Conservation (phyloP, 495 filamentous ascomycete genomes). For the Penicillium nucicola region DNA sequence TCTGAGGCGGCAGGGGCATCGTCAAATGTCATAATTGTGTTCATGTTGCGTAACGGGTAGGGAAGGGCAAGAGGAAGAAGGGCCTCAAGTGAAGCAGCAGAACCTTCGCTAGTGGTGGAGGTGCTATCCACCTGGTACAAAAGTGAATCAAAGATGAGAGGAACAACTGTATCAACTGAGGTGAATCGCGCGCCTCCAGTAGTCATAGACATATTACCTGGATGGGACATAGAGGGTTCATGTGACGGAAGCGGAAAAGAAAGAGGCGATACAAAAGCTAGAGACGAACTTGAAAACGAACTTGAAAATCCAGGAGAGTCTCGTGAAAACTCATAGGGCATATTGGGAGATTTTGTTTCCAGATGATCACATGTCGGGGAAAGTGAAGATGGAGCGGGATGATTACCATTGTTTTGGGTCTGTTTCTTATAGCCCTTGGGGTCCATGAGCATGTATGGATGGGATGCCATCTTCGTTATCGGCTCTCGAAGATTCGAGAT, state of each 20-base stretch:
- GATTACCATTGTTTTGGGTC: slow-evolving; percentile 33
- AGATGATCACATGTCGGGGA: background rate
- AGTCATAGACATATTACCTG: background rate
- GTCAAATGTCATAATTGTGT: background rate
- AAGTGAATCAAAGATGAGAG: too few species aligned
- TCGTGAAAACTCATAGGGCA: background rate
- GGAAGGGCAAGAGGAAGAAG: background rate
- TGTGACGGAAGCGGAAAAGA: background rate
- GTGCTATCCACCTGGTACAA: too few species aligned
- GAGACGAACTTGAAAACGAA: background rate
- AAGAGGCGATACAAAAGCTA: background rate
- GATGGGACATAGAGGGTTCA: background rate
- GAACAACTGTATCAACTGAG: background rate
- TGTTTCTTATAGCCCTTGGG: slow-evolving; percentile 37
- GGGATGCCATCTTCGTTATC: slow-evolving; percentile 34
- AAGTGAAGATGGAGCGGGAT: background rate
- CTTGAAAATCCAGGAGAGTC: background rate
- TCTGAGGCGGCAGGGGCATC: background rate
- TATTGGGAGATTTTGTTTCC: background rate
- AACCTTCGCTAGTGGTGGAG: too few species aligned
- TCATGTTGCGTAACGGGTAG: too few species aligned
- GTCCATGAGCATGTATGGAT: slow-evolving; percentile 43
- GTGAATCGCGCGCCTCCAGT: background rate
- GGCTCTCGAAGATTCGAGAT: background rate
- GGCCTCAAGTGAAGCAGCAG: background rate